Conservation (phyloP, 371 early-diverging fungal species). For the Mortierella sp. region DNA sequence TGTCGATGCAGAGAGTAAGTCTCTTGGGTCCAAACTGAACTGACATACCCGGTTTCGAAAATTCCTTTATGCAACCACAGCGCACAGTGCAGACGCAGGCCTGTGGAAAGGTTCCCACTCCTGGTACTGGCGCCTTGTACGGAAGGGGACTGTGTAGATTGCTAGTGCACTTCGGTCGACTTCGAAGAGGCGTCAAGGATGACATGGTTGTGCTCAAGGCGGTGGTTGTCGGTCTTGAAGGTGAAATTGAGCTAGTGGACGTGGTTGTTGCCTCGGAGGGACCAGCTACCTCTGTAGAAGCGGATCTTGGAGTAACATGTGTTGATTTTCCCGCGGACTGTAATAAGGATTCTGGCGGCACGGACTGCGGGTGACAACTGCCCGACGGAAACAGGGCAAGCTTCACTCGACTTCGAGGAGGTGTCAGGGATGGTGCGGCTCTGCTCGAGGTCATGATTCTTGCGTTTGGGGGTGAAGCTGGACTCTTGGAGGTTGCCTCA, state of each 20-base stretch:
- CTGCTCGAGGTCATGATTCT: too few species aligned
- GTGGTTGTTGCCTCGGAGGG: too few species aligned
- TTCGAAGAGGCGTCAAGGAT: not conserved
- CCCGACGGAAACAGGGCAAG: too few species aligned
- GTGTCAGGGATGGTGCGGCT: slow-evolving; percentile 10
- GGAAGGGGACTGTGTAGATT: not conserved
- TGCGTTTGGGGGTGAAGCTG: too few species aligned
- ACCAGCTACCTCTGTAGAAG: too few species aligned
- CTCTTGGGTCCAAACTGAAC: slow-evolving; percentile 42
- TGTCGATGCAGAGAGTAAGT: slow-evolving; percentile 28
- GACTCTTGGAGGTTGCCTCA: too few species aligned
- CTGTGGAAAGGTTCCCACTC: slow-evolving; percentile 34
- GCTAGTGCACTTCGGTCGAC: not conserved
- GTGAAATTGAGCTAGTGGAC: too few species aligned
- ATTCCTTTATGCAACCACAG: slow-evolving; percentile 12
- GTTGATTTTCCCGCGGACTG: not conserved
- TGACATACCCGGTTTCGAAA: slow-evolving; percentile 19
- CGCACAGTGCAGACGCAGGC: slow-evolving; percentile 19
- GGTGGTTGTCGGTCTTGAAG: too few species aligned
- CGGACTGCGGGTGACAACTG: not conserved
- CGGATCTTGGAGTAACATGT: too few species aligned
- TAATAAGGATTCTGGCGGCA: not conserved
- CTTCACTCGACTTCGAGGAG: slow-evolving; percentile 2
- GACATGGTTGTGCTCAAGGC: too few species aligned
- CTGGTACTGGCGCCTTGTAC: slow-evolving; percentile 15